Conservation (phyloP, 176 grass and related monocot species). For the Oryza nivara region DNA sequence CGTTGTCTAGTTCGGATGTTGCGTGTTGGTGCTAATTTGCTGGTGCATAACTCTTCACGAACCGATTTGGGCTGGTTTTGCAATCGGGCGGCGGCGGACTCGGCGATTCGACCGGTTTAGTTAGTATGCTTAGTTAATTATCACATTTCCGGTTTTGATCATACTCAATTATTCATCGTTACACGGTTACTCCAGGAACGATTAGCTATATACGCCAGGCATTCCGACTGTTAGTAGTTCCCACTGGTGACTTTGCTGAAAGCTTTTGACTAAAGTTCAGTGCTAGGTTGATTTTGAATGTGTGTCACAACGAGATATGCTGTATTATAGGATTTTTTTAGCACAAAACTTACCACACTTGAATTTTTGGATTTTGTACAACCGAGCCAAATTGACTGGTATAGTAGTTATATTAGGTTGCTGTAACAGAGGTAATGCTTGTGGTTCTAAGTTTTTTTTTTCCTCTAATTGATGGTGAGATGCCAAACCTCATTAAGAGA, state of each 20-base stretch:
- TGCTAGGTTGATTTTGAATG: slow-evolving; percentile 4
- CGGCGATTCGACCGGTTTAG: neutral
- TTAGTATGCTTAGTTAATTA: neutral
- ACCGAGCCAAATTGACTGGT: neutral
- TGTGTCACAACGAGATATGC: neutral
- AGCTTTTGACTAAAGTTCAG: neutral
- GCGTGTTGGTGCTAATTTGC: neutral
- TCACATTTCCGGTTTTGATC: neutral
- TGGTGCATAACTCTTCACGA: neutral
- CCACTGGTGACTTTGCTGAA: neutral
- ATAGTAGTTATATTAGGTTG: slow-evolving; percentile 20
- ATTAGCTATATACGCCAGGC: slow-evolving; percentile 6
- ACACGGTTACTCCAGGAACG: neutral
- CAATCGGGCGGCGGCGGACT: neutral
- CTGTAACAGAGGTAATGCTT: neutral
- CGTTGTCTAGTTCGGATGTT: slow-evolving; percentile 3
- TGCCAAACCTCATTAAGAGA: neutral
- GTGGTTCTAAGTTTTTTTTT: slow-evolving; percentile 10
- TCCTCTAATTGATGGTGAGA: neutral
- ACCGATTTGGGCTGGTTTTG: slow-evolving; percentile 26
- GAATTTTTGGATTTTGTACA: neutral
- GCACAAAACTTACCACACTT: neutral
- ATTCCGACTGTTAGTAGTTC: neutral
- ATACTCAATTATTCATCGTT: neutral
- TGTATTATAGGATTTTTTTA: slow-evolving; percentile 7